Evolutionary conservation across 495 filamentous ascomycete genomes (phyloP).

Genomic region (Elaphomyces granulatus): DNA sequence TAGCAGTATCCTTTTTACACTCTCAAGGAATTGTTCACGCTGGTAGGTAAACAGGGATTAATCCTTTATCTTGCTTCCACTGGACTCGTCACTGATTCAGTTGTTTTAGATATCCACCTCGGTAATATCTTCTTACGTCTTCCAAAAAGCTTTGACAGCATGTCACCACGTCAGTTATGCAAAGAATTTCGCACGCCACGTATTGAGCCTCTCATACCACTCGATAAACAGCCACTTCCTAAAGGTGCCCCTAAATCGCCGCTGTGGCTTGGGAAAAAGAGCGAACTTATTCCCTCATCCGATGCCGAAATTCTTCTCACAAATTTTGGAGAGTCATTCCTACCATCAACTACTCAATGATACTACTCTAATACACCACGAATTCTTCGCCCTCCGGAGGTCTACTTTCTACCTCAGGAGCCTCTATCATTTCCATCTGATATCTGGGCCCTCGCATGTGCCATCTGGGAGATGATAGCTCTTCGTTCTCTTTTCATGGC

Average conservation of each 20-base stretch:
- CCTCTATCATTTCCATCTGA: constrained; percentile 22
- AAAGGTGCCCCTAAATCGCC: constrained; percentile 12
- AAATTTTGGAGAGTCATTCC: constrained; percentile 28
- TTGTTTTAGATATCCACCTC: constrained; percentile 19
- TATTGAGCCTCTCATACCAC: constrained; percentile 10
- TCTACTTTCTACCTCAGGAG: constrained; percentile 15
- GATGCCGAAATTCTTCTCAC: constrained; percentile 20
- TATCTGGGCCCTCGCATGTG: constrained; percentile 25
- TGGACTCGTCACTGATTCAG: too few relatives aligned
- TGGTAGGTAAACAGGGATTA: too few relatives aligned
- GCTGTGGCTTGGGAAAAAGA: constrained; percentile 18
- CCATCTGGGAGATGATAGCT: constrained; percentile 18
- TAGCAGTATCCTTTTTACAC: constrained; percentile 21
- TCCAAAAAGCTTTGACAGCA: constrained; percentile 7
- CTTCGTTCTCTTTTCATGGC: constrained; percentile 13
- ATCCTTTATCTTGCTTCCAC: too few relatives aligned
- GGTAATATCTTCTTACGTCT: constrained; percentile 20
- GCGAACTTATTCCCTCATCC: constrained; percentile 13
- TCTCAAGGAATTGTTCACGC: constrained; percentile 20
- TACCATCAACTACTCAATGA: too few relatives aligned
- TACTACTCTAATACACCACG: too few relatives aligned
- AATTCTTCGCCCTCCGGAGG: constrained; percentile 20
- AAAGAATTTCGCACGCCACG: constrained; percentile 14
- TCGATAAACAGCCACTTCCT: constrained; percentile 17
- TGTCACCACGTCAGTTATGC: constrained; percentile 15